Base-by-base conservation (phyloP, 129 eudicot species). In the Artemisia tridentata region DNA sequence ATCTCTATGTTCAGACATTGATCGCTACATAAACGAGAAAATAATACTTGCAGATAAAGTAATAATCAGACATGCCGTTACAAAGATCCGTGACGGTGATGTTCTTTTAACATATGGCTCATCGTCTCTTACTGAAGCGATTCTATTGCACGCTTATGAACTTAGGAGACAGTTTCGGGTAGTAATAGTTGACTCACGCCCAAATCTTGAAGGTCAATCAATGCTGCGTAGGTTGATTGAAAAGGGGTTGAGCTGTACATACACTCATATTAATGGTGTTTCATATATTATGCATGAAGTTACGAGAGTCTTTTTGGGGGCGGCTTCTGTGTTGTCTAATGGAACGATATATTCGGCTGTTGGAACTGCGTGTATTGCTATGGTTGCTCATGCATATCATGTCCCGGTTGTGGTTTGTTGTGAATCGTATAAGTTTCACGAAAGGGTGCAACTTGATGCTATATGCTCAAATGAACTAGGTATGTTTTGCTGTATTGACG, bases 351-450 rank as follows among this genome's bases (percentile, higher is more conserved):
- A 87, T 75, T 93, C 98, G 27, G 84, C 97, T 21, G 83, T 93
- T 69, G 98, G 98, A 14, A 87, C 97, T 66, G 91, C 98, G 6
- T 83, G 83, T 70, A 86, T 93, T 55, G 98, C 98, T 25, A 89
- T 93, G 98, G 98, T 93, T 65, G 98, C 92, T 74, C 81, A 93
- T 84, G 90, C 88, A 29, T 86, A 78, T 49, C 91, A 53, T 67
- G 96, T 93, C 34, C 98, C 96, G 3, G 95, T 93, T 25, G 69
- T 93, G 84, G 80, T 93, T 67, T 93, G 98, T 59, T 93, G 97
- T 82, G 98, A 93, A 82, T 90, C 98, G 2, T 93, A 89, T 65
- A 93, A 93, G 84, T 93, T 93, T 66, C 95, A 87, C 65, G 98
- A 89, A 71, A 78, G 97, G 81, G 98, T 89, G 18, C 96, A 85